Percentiles rank a stretch among this genome's conserved stretches.
These are phyloP conservation scores for Saturnispora galanensis DNA, from an alignment of 805 yeast genomes.

Conservation along the genomic window DNA sequence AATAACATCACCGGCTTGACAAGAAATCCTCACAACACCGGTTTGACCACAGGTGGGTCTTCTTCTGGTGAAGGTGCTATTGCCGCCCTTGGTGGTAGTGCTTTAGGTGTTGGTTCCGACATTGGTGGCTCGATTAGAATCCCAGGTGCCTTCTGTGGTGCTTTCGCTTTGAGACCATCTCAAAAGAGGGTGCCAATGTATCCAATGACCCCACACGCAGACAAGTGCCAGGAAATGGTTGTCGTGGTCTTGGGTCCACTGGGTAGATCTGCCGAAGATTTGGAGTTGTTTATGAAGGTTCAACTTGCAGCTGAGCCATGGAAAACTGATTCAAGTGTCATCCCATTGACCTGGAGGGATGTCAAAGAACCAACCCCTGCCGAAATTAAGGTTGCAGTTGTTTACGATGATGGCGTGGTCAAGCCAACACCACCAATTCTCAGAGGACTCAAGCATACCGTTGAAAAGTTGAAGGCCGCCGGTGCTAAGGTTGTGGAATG, in stretches of 20 bases:
- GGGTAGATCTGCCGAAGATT: slow-evolving; percentile 38
- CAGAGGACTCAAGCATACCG: slow-evolving; percentile 37
- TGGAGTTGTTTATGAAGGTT: slow-evolving; percentile 38
- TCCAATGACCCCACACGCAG: slow-evolving; percentile 29
- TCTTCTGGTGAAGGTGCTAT: slow-evolving; percentile 47
- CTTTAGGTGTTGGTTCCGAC: slow-evolving; percentile 33
- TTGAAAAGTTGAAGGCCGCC: slow-evolving; percentile 40
- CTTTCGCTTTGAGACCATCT: slow-evolving; percentile 42
- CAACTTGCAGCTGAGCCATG: slow-evolving; percentile 44
- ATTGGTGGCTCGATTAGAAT: slow-evolving; percentile 42
- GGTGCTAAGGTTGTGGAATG: slow-evolving; percentile 46
- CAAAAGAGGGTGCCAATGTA: slow-evolving; percentile 36
- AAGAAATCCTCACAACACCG: slow-evolving; percentile 38
- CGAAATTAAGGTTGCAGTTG: slow-evolving; percentile 36
- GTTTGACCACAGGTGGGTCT: slow-evolving; percentile 43
- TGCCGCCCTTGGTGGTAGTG: slow-evolving; percentile 36
- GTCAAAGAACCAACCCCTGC: slow-evolving; percentile 27
- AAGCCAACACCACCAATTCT: slow-evolving; percentile 41
- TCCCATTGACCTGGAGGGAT: slow-evolving; percentile 43
- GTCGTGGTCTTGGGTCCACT: slow-evolving; percentile 38
- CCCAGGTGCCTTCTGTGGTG: slow-evolving; percentile 46
- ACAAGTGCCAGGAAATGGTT: slow-evolving; percentile 39
- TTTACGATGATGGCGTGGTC: slow-evolving; percentile 39
- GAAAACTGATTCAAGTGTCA: slow-evolving; percentile 38
- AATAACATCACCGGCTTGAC: slow-evolving; percentile 46